phyloP scores from a whole-genome alignment of 108 stramenopile species.

The Cyclostephanos invisitatus region DNA sequence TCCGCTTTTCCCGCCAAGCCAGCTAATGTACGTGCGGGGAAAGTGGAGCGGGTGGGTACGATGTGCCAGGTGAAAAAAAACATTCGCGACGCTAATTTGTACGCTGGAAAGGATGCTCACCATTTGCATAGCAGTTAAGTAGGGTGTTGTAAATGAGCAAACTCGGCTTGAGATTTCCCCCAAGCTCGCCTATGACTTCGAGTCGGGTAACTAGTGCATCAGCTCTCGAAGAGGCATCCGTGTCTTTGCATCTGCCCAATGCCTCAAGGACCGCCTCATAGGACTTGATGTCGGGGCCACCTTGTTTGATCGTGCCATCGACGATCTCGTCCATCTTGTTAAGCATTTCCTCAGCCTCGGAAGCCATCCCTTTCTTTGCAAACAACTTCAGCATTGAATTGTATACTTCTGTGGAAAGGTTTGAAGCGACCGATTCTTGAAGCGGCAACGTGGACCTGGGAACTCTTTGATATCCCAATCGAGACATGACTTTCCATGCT shows the following conservation, averaged over 20 bases:
- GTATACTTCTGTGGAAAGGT: conserved; percentile 19
- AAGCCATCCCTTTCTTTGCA: conserved; percentile 37
- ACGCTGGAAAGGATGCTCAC: neutral
- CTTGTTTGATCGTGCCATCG: conserved; percentile 16
- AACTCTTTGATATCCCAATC: conserved; percentile 22
- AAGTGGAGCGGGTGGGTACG: neutral
- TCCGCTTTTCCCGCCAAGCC: conserved; percentile 43
- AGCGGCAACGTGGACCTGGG: neutral
- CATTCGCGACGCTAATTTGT: neutral
- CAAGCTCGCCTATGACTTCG: conserved; percentile 39
- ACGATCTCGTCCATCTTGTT: conserved; percentile 36
- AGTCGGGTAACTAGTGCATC: conserved; percentile 37
- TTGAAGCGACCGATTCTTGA: conserved; percentile 5
- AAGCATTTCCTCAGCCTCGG: conserved; percentile 27
- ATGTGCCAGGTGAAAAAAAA: neutral
- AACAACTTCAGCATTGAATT: conserved; percentile 46
- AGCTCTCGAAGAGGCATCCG: conserved; percentile 25
- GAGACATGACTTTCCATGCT: conserved; percentile 33
- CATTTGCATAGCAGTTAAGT: conserved; percentile 21
- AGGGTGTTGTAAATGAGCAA: conserved; percentile 35
- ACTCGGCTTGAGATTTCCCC: conserved; percentile 29
- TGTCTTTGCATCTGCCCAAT: conserved; percentile 28
- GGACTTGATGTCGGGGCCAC: conserved; percentile 22
- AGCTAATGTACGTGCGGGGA: conserved; percentile 26
- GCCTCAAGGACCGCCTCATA: conserved; percentile 48